Percentiles rank a stretch among this genome's conserved stretches.
These are phyloP conservation scores for Protea cynaroides DNA, from an alignment of 164 flowering plant species.

Conservation along the genomic window DNA sequence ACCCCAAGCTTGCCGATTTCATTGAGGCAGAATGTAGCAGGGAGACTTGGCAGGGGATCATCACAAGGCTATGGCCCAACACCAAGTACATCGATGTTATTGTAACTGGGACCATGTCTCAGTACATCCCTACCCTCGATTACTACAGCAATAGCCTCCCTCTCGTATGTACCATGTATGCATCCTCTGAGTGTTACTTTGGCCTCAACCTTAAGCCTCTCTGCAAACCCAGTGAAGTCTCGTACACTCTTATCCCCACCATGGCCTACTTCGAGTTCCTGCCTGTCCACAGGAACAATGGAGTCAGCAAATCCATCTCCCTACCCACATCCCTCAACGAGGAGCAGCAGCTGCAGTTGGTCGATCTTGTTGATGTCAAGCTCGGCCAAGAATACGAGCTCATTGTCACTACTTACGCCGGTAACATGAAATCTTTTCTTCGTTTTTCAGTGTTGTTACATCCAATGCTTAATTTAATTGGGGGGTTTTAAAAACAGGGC, in stretches of 20 bases:
- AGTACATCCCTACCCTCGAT: background rate
- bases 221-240: background rate
- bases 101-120: background rate
- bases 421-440: background rate
- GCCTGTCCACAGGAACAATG: background rate
- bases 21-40: background rate
- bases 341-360: background rate
- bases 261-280: conserved; percentile 14
- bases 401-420: conserved; percentile 1
- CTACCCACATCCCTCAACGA: background rate
- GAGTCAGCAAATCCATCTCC: background rate
- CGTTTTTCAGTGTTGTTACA: no score
- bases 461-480: background rate
- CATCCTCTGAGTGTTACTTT: background rate
- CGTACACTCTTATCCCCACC: background rate
- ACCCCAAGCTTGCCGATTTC: background rate
- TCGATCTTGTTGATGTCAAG: conserved; percentile 2
- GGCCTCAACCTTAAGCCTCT: background rate
- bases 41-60: background rate
- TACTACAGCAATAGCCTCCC: conserved; percentile 1
- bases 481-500: conserved; percentile 19
- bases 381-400: conserved; percentile 3
- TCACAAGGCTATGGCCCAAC: background rate
- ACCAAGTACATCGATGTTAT: background rate
- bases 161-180: background rate